Base-by-base conservation (phyloP, 2,329 filamentous ascomycete genomes). In the Didymellaceae sp. region DNA sequence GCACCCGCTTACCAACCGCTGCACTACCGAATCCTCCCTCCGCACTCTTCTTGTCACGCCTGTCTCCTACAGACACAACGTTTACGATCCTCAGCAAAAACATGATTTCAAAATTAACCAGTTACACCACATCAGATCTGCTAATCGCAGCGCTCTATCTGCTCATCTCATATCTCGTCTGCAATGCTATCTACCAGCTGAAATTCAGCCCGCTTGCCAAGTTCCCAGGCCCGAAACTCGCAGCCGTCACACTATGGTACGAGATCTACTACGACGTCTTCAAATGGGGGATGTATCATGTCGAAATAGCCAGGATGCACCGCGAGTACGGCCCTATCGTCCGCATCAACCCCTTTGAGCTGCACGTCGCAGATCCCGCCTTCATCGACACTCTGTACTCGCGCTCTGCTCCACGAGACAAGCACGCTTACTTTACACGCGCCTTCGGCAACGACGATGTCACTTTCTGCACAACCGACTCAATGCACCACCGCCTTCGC, bases 231-330 rank as follows among this genome's bases (percentile, higher is more conserved):
- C 55, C 63, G 2, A 67, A 58, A 33, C 38, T 67, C 1, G 63
- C 65, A 1, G 65, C 62, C 2, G 46, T 39, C 3, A 65, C 62
- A 1, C 13, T 43, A 3, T 61, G 55, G 54, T 67, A 66, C 37
- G 65, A 68, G 38, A 59, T 65, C 26, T 67, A 65, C 45, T 59
- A 52, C 30, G 60, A 68, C 25, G 45, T 57, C 9, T 37, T 59
- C n/a, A 37, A 54, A 18, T 47, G 58, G 9, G 69, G 67, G 7
- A 55, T 55, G 30, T 73, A 65, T 43, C 45, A 63, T 3, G 64
- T 55, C 28, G 51, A 67, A 28, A 62, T 72, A 34, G 57, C 67
- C 43, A 37, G 60, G 18, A 58, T 72, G 58, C 70, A 73, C 37
- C 21, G 62, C 21, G 42, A 57, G 49, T 71, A 70, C 46, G 35